Percentiles rank a stretch among this genome's conserved stretches.
Evolutionary conservation across 2,329 filamentous ascomycete species (phyloP).

Genomic region (Esteya vermicola): DNA sequence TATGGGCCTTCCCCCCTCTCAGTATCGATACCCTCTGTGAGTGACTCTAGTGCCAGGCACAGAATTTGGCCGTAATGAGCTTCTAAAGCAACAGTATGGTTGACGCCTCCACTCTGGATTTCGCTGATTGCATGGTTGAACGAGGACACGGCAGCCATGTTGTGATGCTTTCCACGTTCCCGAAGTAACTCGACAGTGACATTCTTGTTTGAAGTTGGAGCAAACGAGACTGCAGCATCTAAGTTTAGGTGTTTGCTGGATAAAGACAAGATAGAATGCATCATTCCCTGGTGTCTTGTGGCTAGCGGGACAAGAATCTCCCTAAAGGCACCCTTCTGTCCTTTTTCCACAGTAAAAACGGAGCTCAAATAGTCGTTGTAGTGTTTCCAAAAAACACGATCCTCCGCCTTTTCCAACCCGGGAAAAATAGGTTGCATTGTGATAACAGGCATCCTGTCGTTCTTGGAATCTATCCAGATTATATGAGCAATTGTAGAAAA

Average conservation of each 20-base stretch:
- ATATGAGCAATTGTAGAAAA: slow-evolving; percentile 11
- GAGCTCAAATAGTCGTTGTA: slow-evolving; percentile 69
- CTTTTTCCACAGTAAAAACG: slow-evolving; percentile 68
- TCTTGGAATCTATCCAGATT: no score
- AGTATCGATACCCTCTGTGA: slow-evolving; percentile 37
- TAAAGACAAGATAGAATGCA: slow-evolving; percentile 80
- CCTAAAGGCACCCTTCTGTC: slow-evolving; percentile 73
- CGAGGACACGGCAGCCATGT: slow-evolving; percentile 33
- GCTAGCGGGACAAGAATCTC: slow-evolving; percentile 74
- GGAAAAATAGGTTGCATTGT: slow-evolving; percentile 56
- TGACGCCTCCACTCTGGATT: slow-evolving; percentile 18
- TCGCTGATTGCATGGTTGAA: slow-evolving; percentile 32
- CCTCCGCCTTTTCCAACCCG: slow-evolving; percentile 66
- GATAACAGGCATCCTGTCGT: slow-evolving; percentile 34
- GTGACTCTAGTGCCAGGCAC: slow-evolving; percentile 43
- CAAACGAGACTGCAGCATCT: slow-evolving; percentile 43
- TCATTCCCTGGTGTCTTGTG: slow-evolving; percentile 62
- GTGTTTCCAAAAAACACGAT: slow-evolving; percentile 69
- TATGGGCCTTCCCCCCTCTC: slow-evolving; percentile 50
- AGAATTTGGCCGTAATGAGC: slow-evolving; percentile 50
- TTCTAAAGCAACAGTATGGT: slow-evolving; percentile 31
- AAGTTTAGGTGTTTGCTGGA: slow-evolving; percentile 63
- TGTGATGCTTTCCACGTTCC: slow-evolving; percentile 39
- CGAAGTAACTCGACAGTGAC: slow-evolving; percentile 31
- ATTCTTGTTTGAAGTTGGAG: slow-evolving; percentile 30